Base-by-base conservation (phyloP, 345 rosid species). In the Mangifera indica region DNA sequence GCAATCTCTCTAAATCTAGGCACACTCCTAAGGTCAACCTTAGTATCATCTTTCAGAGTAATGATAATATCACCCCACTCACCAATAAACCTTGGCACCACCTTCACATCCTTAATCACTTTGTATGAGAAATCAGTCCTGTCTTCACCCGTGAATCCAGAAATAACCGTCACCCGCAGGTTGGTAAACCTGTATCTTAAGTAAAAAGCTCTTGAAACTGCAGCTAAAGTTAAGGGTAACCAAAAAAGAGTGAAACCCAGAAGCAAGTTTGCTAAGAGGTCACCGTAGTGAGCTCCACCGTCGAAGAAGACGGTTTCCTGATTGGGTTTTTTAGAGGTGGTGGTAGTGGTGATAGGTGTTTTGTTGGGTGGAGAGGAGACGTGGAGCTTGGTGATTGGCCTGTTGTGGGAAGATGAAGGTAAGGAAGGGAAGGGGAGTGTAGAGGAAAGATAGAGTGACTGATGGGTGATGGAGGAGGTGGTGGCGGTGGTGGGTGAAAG, bases 211-310 rank as follows among this genome's bases (percentile, higher is more conserved):
- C 99, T 81, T 0, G 92, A 89, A 18, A 92, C 93, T 1, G 99
- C 91, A 1, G 98, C 98, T 48, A 95, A 77, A n/a, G 94, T 95
- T 74, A 92, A 76, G 3, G 99, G 99, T 10, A 95, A 87, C 97
- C 99, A 95, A 7, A 95, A 72, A 29, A 92, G 88, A 54, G 97
- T 90, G 78, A 92, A 83, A 45, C 98, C 99, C 57, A 95, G 85
- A 26, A 88, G 77, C 71, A 92, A 86, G 72, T 92, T 92, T 0
- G 97, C 97, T 25, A 88, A 8, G 1, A 94, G 90, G 85, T 94
- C 98, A 0, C 97, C 98, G 87, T 87, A 87, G 76, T 94, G 98
- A 57, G 99, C 91, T 57, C 98, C 98, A 0, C 97, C 95, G 70
- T 92, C 95, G 80, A 92, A 92, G 67, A 84, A 92, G 66, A 95